phyloP scores from a whole-genome alignment of 768 basidiomycete species.

The Multifurca ochricompacta region DNA sequence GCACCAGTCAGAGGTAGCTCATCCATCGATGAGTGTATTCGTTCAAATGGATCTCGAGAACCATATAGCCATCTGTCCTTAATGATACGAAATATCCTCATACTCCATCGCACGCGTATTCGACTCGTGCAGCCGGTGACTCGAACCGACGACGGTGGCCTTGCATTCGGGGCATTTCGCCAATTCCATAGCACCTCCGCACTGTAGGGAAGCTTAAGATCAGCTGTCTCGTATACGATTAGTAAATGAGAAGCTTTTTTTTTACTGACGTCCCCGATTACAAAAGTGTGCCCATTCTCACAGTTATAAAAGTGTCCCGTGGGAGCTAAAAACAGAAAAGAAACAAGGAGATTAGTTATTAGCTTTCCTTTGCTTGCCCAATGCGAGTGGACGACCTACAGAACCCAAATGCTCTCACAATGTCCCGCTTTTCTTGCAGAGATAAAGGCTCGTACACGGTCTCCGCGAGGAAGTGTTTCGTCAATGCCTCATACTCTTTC shows the following conservation, averaged over 20 bases:
- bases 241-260: too few species aligned
- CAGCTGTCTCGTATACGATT: not conserved
- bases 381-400: slow-evolving; percentile 12
- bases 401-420: slow-evolving; percentile 23
- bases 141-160: slow-evolving; percentile 40
- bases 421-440: slow-evolving; percentile 22
- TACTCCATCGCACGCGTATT: slow-evolving; percentile 42
- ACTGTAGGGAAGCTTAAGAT: slow-evolving; percentile 29
- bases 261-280: slow-evolving; percentile 43
- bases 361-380: too few species aligned
- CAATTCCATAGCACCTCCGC: slow-evolving; percentile 47
- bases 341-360: too few species aligned
- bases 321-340: slow-evolving; percentile 13
- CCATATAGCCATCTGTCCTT: too few species aligned
- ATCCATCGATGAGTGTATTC: too few species aligned
- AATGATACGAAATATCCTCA: slow-evolving; percentile 32
- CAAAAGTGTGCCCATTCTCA: slow-evolving; percentile 51
- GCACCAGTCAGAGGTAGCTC: too few species aligned
- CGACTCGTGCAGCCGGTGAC: slow-evolving; percentile 33
- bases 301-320: slow-evolving; percentile 29
- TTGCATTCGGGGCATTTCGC: slow-evolving; percentile 51
- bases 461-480: slow-evolving; percentile 14
- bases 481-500: slow-evolving; percentile 19
- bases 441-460: slow-evolving; percentile 21
- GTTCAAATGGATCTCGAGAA: too few species aligned